Percentiles rank a stretch among this genome's conserved stretches.
Conservation (phyloP, 495 filamentous ascomycete genomes). For the Lindgomyces ingoldianus region DNA sequence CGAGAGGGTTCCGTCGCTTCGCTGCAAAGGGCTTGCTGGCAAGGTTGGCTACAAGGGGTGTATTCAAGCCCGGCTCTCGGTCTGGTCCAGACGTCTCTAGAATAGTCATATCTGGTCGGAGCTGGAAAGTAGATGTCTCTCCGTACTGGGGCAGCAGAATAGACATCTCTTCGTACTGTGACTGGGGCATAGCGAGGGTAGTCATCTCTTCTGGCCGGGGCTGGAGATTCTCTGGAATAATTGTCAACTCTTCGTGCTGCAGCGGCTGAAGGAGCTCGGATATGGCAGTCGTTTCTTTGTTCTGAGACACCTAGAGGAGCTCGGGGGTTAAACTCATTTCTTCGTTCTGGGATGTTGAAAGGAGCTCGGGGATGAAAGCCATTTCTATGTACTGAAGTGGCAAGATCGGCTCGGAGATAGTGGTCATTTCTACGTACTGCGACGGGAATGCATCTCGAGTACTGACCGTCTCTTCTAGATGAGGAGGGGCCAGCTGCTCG, state of each 20-base stretch:
- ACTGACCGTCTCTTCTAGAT: slow-evolving; percentile 17
- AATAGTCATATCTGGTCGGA: neutral
- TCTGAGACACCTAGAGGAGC: slow-evolving; percentile 6
- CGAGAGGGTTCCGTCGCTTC: slow-evolving; percentile 26
- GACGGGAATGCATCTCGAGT: neutral
- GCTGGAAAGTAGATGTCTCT: slow-evolving; percentile 16
- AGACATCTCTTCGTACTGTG: slow-evolving; percentile 10
- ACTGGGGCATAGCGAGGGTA: slow-evolving; percentile 8
- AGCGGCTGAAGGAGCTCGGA: slow-evolving; percentile 9
- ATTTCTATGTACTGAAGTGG: slow-evolving; percentile 8
- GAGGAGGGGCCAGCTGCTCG: neutral
- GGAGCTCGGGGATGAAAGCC: slow-evolving; percentile 21
- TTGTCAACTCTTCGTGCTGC: neutral
- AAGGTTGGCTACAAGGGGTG: slow-evolving; percentile 11
- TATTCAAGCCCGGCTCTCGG: neutral
- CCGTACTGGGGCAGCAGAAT: slow-evolving; percentile 1
- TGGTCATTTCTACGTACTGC: slow-evolving; percentile 18
- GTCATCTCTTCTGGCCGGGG: slow-evolving; percentile 14
- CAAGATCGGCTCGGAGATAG: slow-evolving; percentile 11
- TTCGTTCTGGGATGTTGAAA: slow-evolving; percentile 9
- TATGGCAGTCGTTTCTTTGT: slow-evolving; percentile 19
- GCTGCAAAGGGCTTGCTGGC: slow-evolving; percentile 11
- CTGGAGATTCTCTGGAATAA: slow-evolving; percentile 2
- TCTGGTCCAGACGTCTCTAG: neutral
- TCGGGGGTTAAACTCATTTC: slow-evolving; percentile 20